Percentiles rank a stretch among this genome's conserved stretches.
Evolutionary conservation across 2,329 filamentous ascomycete species (phyloP).

Genomic region (Ophiostoma angusticollis): DNA sequence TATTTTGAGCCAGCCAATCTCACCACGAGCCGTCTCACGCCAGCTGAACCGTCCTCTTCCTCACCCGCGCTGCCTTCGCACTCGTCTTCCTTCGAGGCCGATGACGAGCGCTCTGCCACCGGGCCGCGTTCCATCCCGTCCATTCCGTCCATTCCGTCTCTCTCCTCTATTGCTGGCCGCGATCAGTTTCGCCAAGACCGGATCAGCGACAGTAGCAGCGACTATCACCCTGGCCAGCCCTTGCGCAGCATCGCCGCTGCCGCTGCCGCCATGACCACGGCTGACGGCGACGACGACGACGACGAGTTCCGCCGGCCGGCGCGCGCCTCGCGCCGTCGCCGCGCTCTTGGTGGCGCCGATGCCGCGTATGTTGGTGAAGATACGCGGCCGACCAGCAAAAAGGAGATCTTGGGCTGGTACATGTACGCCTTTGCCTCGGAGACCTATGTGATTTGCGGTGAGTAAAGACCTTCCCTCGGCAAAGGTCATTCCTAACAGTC

Average conservation of each 20-base stretch:
- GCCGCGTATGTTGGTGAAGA: constrained; percentile 68
- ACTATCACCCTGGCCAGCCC: constrained; percentile 2
- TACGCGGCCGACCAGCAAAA: constrained; percentile 70
- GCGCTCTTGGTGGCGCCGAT: constrained; percentile 24
- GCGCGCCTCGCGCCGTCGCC: constrained; percentile 23
- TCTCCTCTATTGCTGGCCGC: too few relatives aligned
- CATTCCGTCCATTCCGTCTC: neutral
- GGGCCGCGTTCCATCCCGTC: constrained; percentile 11
- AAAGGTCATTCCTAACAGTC: too few relatives aligned
- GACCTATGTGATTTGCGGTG: constrained; percentile 90
- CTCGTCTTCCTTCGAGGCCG: constrained; percentile 53
- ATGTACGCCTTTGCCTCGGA: constrained; percentile 93
- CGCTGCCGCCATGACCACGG: neutral
- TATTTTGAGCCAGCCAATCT: neutral
- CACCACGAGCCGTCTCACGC: constrained; percentile 22
- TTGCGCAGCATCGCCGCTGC: neutral
- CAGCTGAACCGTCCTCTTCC: constrained; percentile 15
- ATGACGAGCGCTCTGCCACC: constrained; percentile 51
- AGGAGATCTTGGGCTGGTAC: constrained; percentile 90
- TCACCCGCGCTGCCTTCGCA: constrained; percentile 40
- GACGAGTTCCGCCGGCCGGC: constrained; percentile 18
- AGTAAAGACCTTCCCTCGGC: constrained; percentile 24
- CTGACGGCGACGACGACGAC: neutral
- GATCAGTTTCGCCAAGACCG: neutral
- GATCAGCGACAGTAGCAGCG: neutral